Conservation (phyloP, 257 asterid species). For the Nicotiana sylvestris region DNA sequence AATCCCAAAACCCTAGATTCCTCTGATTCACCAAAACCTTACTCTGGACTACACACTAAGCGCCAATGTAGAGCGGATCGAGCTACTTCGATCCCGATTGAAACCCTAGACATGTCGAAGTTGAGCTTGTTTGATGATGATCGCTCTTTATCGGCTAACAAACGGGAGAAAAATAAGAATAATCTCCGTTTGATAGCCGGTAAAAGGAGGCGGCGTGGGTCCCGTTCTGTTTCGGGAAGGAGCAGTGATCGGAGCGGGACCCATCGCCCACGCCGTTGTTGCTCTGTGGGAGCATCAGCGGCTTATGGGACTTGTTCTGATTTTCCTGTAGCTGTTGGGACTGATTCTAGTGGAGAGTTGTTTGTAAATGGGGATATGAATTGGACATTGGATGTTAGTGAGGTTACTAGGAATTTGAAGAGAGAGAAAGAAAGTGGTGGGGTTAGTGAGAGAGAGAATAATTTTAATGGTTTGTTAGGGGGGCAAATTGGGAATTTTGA, state of each 20-base stretch:
- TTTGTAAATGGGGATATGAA: constrained; percentile 69
- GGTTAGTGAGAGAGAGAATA: constrained; percentile 46
- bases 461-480: constrained; percentile 31
- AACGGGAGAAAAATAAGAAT: constrained; percentile 17
- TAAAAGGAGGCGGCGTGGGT: constrained; percentile 76
- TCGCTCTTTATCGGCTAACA: constrained; percentile 35
- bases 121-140: constrained; percentile 81
- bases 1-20: constrained; percentile 44
- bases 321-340: constrained; percentile 71
- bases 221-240: constrained; percentile 85
- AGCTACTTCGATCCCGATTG: constrained; percentile 58
- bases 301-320: constrained; percentile 91
- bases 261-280: constrained; percentile 34
- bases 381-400: constrained; percentile 96
- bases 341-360: constrained; percentile 97
- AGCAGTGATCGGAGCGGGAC: constrained; percentile 82
- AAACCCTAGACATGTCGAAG: constrained; percentile 79
- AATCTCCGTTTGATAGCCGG: constrained; percentile 52
- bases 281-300: constrained; percentile 82
- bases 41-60: constrained; percentile 36
- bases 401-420: constrained; percentile 49
- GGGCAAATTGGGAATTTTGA: constrained; percentile 56
- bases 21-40: constrained; percentile 51
- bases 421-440: constrained; percentile 52
- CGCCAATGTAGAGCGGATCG: constrained; percentile 87